Evolutionary conservation across 2,329 filamentous ascomycete genomes (phyloP).

Genomic region (Cercospora zeina): DNA sequence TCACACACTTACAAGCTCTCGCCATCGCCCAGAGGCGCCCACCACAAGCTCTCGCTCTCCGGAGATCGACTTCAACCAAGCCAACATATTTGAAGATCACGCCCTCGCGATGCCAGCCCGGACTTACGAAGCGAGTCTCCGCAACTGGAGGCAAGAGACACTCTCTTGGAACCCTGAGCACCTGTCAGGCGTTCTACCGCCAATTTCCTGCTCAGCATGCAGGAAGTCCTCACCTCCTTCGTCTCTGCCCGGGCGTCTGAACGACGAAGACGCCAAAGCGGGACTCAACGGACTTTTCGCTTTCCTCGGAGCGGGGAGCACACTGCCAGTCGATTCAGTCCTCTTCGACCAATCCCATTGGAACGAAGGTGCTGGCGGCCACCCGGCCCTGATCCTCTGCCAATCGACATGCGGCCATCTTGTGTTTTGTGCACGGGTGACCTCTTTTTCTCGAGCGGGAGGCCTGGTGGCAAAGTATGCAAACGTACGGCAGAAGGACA

Average conservation of each 20-base stretch:
- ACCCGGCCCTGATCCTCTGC: not conserved
- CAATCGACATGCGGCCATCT: constrained; percentile 5
- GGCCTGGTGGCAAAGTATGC: not conserved
- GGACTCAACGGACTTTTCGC: constrained; percentile 1
- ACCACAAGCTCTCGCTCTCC: not conserved
- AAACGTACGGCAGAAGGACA: not conserved
- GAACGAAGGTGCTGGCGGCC: not conserved
- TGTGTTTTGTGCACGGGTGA: constrained; percentile 3
- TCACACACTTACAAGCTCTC: not conserved
- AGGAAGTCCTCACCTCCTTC: not conserved
- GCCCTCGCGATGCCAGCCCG: not conserved
- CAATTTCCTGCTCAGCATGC: not conserved
- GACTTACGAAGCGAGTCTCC: not conserved
- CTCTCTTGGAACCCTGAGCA: not conserved
- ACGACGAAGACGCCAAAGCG: not conserved
- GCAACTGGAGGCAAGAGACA: constrained; percentile 1
- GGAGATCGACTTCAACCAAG: not conserved
- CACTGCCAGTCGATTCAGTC: not conserved
- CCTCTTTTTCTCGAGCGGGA: not conserved
- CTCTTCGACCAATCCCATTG: not conserved
- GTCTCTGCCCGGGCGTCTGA: not conserved
- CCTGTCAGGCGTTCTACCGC: not conserved
- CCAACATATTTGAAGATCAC: not conserved
- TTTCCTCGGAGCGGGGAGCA: not conserved
- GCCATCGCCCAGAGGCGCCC: not conserved